These are phyloP conservation scores for Botrytis hyacinthi DNA, from an alignment of 2,329 filamentous ascomycete species.

Conservation along the genomic window DNA sequence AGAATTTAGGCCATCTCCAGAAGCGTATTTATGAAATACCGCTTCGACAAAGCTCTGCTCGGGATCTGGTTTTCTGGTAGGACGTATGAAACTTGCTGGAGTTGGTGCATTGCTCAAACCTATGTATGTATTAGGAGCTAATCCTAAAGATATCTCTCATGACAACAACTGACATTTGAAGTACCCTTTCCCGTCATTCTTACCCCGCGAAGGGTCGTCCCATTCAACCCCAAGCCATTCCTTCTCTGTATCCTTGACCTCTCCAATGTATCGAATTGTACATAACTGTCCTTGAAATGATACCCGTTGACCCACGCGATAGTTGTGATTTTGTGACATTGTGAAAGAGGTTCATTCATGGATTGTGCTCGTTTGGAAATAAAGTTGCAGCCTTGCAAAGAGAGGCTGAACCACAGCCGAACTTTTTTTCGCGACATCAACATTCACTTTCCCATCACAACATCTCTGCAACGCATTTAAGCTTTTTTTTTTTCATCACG, in stretches of 20 bases:
- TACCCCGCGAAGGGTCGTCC: slow-evolving; percentile 83
- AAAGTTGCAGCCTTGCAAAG: slow-evolving; percentile 21
- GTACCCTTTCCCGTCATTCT: slow-evolving; percentile 85
- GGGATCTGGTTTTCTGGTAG: slow-evolving; percentile 66
- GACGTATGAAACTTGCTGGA: slow-evolving; percentile 83
- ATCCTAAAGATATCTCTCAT: neutral
- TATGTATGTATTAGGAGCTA: slow-evolving; percentile 36
- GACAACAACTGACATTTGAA: slow-evolving; percentile 67
- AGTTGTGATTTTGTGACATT: slow-evolving; percentile 22
- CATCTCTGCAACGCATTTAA: neutral
- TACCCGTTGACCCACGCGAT: slow-evolving; percentile 67
- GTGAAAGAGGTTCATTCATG: slow-evolving; percentile 27
- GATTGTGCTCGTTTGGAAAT: slow-evolving; percentile 13
- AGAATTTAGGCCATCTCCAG: slow-evolving; percentile 45
- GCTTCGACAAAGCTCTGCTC: slow-evolving; percentile 75
- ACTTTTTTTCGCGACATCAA: slow-evolving; percentile 22
- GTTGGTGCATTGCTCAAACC: slow-evolving; percentile 62
- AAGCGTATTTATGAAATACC: slow-evolving; percentile 79
- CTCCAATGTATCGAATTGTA: slow-evolving; percentile 80
- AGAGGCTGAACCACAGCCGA: slow-evolving; percentile 34
- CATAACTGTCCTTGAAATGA: slow-evolving; percentile 77
- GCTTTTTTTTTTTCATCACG: neutral
- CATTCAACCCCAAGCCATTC: slow-evolving; percentile 94
- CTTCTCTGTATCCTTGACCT: slow-evolving; percentile 64
- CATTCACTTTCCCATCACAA: slow-evolving; percentile 14